phyloP scores from a whole-genome alignment of 2,329 filamentous ascomycete genomes.

The Penicillium frequentans region DNA sequence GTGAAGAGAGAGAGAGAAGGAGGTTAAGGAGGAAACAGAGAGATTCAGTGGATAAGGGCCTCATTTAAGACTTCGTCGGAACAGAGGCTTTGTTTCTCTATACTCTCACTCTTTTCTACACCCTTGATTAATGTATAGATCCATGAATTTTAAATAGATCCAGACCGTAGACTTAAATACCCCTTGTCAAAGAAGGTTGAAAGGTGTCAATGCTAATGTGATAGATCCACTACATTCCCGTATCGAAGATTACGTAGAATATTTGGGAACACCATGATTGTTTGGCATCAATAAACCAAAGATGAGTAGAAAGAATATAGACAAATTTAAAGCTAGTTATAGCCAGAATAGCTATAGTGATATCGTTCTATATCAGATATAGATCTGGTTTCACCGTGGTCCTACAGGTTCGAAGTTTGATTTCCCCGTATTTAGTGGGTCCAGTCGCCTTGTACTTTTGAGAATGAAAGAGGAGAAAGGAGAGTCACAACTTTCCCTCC shows the following conservation, averaged over 20 bases:
- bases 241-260: neutral
- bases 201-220: neutral
- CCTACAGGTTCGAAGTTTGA: neutral
- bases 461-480: neutral
- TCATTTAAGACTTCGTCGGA: neutral
- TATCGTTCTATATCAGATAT: neutral
- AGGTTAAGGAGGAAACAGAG: neutral
- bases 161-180: no score
- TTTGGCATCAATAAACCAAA: no score
- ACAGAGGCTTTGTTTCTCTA: no score
- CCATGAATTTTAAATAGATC: accelerated
- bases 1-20: neutral
- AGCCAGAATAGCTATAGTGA: no score
- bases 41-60: neutral
- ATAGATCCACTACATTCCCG: neutral
- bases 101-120: no score
- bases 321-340: no score
- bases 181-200: neutral
- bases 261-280: no score
- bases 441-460: slow-evolving; percentile 1
- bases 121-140: no score
- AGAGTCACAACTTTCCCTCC: neutral
- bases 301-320: no score
- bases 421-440: neutral
- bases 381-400: neutral